Percentiles rank a stretch among this genome's conserved stretches.
Evolutionary conservation across 805 yeast species (phyloP).

Genomic region (Hagleromyces aurorensis): DNA sequence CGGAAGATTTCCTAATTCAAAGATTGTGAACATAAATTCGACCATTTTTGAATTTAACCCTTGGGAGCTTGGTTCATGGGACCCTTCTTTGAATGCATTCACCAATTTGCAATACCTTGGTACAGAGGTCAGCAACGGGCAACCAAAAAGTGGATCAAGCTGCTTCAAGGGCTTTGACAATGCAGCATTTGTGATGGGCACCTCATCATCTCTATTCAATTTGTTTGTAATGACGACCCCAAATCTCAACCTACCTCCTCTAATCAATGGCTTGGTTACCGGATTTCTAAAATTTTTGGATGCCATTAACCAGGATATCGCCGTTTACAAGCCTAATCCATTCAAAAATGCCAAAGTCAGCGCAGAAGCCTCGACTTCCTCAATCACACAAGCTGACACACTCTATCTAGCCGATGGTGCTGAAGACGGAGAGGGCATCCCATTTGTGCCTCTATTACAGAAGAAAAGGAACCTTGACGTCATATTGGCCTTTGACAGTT

Average conservation of each 20-base stretch:
- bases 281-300: too few relatives aligned
- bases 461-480: conserved; percentile 47
- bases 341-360: conserved; percentile 37
- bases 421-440: conserved; percentile 50
- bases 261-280: conserved; percentile 32
- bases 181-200: conserved; percentile 67
- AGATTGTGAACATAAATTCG: conserved; percentile 49
- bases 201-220: conserved; percentile 70
- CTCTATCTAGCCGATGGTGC: conserved; percentile 57
- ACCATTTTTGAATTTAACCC: conserved; percentile 54
- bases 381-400: conserved; percentile 33
- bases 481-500: conserved; percentile 51
- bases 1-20: conserved; percentile 50
- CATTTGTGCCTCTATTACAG: conserved; percentile 47
- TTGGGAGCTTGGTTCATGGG: conserved; percentile 73
- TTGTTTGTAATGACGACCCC: too few relatives aligned
- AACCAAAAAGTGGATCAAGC: too few relatives aligned
- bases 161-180: too few relatives aligned
- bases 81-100: conserved; percentile 54
- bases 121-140: too few relatives aligned
- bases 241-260: conserved; percentile 41
- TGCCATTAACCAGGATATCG: conserved; percentile 49
- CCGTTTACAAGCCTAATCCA: conserved; percentile 61
- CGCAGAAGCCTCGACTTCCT: conserved; percentile 31
- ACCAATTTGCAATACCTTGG: too few relatives aligned